Conservation (phyloP, 495 filamentous ascomycete genomes). For the Neurospora terricola region DNA sequence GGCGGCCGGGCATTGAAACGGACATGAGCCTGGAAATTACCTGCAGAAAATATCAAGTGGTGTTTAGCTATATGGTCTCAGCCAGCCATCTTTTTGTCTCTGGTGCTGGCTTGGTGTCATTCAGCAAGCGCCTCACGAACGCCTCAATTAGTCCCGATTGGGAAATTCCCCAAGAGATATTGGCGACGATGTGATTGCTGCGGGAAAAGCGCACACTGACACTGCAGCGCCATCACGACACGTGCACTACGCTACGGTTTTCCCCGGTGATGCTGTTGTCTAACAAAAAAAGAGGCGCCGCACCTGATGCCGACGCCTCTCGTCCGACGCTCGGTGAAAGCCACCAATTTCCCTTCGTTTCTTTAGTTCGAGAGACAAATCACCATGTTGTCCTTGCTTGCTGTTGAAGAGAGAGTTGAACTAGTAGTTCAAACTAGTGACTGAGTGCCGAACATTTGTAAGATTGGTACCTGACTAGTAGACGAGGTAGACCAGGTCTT, state of each 20-base stretch:
- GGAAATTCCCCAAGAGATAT: background rate
- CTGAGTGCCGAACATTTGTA: background rate
- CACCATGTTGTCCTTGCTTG: background rate
- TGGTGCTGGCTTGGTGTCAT: background rate
- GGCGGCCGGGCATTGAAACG: no score
- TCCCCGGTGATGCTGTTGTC: background rate
- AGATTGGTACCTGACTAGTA: background rate
- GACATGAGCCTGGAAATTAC: background rate
- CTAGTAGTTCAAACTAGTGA: background rate
- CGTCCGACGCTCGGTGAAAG: background rate
- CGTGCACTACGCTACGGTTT: background rate
- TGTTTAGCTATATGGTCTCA: background rate
- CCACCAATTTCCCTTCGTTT: background rate
- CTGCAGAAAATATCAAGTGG: background rate
- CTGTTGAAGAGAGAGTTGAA: background rate
- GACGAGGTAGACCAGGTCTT: background rate
- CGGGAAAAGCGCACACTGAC: background rate
- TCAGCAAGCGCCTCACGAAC: background rate
- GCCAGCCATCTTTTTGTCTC: background rate
- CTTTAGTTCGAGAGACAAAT: background rate
- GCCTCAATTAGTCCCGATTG: background rate
- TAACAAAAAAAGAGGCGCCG: background rate
- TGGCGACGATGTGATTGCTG: background rate
- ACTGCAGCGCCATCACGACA: background rate
- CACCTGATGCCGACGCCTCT: background rate